A percentile compares a stretch with the other conserved stretches of the same genome.
These are phyloP conservation scores for Seiridium cupressi DNA, from an alignment of 2,329 filamentous ascomycete genomes.

Conservation along the genomic window DNA sequence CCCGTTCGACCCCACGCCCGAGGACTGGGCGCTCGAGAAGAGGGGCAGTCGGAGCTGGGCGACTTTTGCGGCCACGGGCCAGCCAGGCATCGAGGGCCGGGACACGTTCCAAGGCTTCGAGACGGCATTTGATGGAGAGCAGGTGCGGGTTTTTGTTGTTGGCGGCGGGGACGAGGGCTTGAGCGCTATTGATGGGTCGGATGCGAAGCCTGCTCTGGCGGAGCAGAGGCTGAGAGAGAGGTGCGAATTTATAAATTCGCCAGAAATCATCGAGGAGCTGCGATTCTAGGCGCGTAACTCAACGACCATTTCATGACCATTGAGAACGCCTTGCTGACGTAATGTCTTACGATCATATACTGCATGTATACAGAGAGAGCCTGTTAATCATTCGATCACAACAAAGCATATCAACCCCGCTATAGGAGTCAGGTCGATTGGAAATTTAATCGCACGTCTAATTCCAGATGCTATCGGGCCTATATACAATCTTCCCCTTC, in stretches of 20 bases:
- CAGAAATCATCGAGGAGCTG: slow-evolving; percentile 40
- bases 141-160: slow-evolving; percentile 37
- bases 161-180: slow-evolving; percentile 43
- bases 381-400: no score
- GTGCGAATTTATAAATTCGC: slow-evolving; percentile 44
- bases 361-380: no score
- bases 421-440: no score
- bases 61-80: slow-evolving; percentile 39
- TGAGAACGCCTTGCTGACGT: no score
- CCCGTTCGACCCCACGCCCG: slow-evolving; percentile 32
- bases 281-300: slow-evolving; percentile 25
- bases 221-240: slow-evolving; percentile 42
- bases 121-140: slow-evolving; percentile 30
- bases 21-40: slow-evolving; percentile 37
- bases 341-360: no score
- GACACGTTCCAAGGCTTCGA: slow-evolving; percentile 40
- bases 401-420: no score
- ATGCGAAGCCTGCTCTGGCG: slow-evolving; percentile 31
- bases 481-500: background rate
- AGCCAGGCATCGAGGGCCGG: slow-evolving; percentile 26
- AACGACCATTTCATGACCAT: no score
- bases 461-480: background rate
- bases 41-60: slow-evolving; percentile 46
- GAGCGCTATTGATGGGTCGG: slow-evolving; percentile 33
- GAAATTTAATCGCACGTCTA: no score